Percentiles rank a stretch among this genome's conserved stretches.
Evolutionary conservation across 352 stramenopile species (phyloP).

Genomic region (Phytophthora hibernalis): DNA sequence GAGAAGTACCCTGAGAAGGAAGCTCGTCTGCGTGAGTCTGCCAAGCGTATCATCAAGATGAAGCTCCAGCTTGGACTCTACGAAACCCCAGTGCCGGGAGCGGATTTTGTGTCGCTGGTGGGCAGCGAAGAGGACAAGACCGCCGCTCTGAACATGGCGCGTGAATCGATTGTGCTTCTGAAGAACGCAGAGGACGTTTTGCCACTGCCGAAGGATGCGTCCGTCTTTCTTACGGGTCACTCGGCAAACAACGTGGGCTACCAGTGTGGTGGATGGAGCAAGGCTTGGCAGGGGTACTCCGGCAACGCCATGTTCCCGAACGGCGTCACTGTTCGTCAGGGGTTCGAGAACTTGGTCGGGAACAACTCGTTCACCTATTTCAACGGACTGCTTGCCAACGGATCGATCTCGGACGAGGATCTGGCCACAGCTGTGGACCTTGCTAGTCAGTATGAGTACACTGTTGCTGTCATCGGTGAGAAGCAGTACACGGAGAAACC

Average conservation of each 20-base stretch:
- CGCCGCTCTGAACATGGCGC: conserved; percentile 64
- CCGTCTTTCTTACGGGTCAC: conserved; percentile 69
- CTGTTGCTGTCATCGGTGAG: conserved; percentile 80
- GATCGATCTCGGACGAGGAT: conserved; percentile 51
- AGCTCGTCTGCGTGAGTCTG: conserved; percentile 57
- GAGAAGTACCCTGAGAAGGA: conserved; percentile 37
- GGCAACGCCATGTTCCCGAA: conserved; percentile 65
- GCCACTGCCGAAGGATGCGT: conserved; percentile 40
- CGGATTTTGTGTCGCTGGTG: conserved; percentile 44
- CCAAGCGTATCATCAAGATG: conserved; percentile 64
- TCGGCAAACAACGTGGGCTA: conserved; percentile 66
- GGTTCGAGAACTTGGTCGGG: conserved; percentile 45
- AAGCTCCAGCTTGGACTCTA: conserved; percentile 78
- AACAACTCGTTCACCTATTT: conserved; percentile 50
- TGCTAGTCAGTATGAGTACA: conserved; percentile 56
- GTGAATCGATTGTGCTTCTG: conserved; percentile 79
- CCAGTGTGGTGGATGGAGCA: conserved; percentile 76
- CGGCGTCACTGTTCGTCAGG: conserved; percentile 55
- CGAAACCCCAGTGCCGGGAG: conserved; percentile 57
- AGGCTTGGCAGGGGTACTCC: conserved; percentile 82
- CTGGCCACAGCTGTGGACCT: conserved; percentile 55
- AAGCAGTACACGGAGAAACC: conserved; percentile 81
- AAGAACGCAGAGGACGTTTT: conserved; percentile 72
- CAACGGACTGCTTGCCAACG: conserved; percentile 59
- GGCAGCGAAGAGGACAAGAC: conserved; percentile 51